Base-by-base conservation (phyloP, 192 early-diverging fungal species). In the Coemansia sp. region DNA sequence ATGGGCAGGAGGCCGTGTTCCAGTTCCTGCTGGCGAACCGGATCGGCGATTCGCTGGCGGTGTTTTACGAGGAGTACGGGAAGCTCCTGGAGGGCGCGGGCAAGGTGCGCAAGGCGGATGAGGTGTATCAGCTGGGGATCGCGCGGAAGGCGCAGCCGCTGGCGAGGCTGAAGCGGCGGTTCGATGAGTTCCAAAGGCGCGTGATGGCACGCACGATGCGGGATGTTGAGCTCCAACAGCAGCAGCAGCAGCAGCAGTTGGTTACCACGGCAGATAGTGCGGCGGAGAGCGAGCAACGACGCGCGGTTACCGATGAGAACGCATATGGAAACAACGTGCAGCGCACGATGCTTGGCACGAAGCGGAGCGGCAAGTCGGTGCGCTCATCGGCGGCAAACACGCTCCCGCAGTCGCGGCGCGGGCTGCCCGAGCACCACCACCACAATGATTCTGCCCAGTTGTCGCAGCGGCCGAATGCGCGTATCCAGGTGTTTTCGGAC, bases 51-150 rank as follows among this genome's bases (percentile, higher is more conserved):
- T 70, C 78, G 31, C 64, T 85, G 23, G 80, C 90, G 1, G 42
- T 84, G n/a, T 86, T 81, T 38, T 96, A 95, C 57, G 85, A 89
- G 53, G 90, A 92, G 54, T 91, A 92, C 57, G 89, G 87, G 0
- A 67, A 62, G 10, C 60, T 82, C 5, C 53, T 91, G 40, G 90
- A 93, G 64, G 33, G 57, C 0, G 32, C 40, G 8, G 68, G 74
- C 10, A 81, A 80, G 62, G 70, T 53, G 16, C 19, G 72, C 66
- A 70, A 60, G 45, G 90, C 89, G 0, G 82, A 85, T 22, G 85
- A 90, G 25, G 70, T 89, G 1, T 89, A 79, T 51, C 60, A 69
- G 40, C 57, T 86, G 27, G 93, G 92, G 12, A 85, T 94, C 6
- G 62, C 79, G 31, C 75, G 88, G 19, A 81, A 78, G 47, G 93